phyloP scores from a whole-genome alignment of 129 eudicot species.

The Chrysanthemum makinoi region DNA sequence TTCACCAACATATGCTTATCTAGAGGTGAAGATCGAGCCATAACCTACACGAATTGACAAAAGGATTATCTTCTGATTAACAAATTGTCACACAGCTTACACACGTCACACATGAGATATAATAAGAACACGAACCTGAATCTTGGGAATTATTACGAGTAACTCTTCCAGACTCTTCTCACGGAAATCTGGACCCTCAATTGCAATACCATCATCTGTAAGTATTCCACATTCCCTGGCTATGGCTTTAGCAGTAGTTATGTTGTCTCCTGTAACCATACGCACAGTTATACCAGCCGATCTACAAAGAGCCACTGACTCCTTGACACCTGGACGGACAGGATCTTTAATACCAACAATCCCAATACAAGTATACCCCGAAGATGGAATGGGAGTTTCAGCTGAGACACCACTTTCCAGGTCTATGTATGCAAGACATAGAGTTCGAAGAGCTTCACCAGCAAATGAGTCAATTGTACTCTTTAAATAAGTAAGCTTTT shows the following conservation, averaged over 20 bases:
- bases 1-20: conserved; percentile 92
- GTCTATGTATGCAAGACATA: conserved; percentile 84
- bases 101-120: neutral
- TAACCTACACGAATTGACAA: conserved; percentile 44
- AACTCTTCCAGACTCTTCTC: conserved; percentile 75
- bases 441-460: conserved; percentile 78
- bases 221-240: conserved; percentile 98
- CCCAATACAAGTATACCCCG: conserved; percentile 82
- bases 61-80: neutral
- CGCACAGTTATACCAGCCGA: conserved; percentile 92
- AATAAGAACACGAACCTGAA: conserved; percentile 56
- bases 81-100: neutral
- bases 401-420: conserved; percentile 52
- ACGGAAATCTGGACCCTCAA: conserved; percentile 91
- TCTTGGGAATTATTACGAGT: conserved; percentile 66
- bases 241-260: conserved; percentile 87
- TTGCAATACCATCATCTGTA: conserved; percentile 93
- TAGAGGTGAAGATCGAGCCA: conserved; percentile 94
- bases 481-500: conserved; percentile 36
- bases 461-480: conserved; percentile 69
- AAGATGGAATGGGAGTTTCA: conserved; percentile 53
- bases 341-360: conserved; percentile 98
- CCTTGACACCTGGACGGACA: conserved; percentile 86
- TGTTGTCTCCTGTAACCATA: conserved; percentile 97
- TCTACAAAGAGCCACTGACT: conserved; percentile 89